Conservation (phyloP, 2,329 filamentous ascomycete species). For the Xylariaceae sp. region DNA sequence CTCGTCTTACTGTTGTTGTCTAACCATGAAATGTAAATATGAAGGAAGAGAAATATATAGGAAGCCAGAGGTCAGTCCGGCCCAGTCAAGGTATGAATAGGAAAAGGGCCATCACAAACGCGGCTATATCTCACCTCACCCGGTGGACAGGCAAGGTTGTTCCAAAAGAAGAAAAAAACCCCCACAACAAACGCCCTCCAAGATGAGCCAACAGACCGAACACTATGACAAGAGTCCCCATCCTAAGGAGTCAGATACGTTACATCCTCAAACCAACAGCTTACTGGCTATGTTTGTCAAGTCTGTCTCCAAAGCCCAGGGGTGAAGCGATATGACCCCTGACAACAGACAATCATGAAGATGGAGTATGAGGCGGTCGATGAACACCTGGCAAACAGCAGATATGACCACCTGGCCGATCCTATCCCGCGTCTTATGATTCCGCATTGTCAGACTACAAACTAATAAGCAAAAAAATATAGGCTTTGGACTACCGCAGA, state of each 20-base stretch:
- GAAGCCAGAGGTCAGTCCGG: too few species aligned
- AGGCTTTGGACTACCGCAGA: neutral
- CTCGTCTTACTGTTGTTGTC: too few species aligned
- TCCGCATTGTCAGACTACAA: neutral
- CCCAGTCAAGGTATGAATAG: too few species aligned
- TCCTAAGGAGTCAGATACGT: neutral
- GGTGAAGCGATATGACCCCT: neutral
- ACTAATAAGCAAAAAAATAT: neutral
- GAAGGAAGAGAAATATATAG: too few species aligned
- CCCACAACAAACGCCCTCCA: neutral
- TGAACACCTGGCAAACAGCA: too few species aligned
- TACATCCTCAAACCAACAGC: slow-evolving; percentile 10
- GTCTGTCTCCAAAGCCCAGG: neutral
- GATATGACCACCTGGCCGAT: neutral
- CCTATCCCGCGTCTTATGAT: neutral
- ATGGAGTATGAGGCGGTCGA: neutral
- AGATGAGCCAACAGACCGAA: too few species aligned
- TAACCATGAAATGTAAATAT: too few species aligned
- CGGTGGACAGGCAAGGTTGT: too few species aligned
- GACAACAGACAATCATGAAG: neutral
- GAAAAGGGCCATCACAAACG: too few species aligned
- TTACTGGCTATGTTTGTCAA: slow-evolving; percentile 8
- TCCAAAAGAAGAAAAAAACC: neutral
- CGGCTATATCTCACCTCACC: too few species aligned
- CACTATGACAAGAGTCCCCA: too few species aligned